phyloP scores from a whole-genome alignment of 345 rosid genomes.

The Luvunga scandens region DNA sequence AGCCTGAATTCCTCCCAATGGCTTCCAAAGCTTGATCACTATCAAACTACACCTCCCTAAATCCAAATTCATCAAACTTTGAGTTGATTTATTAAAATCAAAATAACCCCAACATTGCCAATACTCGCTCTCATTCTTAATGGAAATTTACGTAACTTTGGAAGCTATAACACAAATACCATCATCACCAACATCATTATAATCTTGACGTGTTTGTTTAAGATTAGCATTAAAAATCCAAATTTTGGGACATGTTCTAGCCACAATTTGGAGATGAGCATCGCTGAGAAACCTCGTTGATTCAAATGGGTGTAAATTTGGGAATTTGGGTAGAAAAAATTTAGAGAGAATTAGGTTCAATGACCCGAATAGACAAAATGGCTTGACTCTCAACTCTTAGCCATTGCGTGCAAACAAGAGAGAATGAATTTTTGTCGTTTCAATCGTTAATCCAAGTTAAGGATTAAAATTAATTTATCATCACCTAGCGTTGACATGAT shows the following conservation, averaged over 20 bases:
- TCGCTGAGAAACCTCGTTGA: slow-evolving; percentile 10
- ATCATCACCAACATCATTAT: slow-evolving; percentile 14
- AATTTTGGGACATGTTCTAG: slow-evolving; percentile 30
- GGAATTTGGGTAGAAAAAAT: slow-evolving; percentile 39
- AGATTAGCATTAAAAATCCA: not conserved
- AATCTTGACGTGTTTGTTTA: too few species aligned
- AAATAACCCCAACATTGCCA: slow-evolving; percentile 27
- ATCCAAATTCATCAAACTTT: slow-evolving; percentile 31
- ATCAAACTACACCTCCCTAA: slow-evolving; percentile 26
- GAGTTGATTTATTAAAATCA: slow-evolving; percentile 16
- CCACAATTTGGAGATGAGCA: slow-evolving; percentile 32
- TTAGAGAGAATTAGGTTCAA: slow-evolving; percentile 28
- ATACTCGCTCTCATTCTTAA: slow-evolving; percentile 31
- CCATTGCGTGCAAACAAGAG: slow-evolving; percentile 42
- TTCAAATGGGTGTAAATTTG: slow-evolving; percentile 28
- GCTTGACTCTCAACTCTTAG: slow-evolving; percentile 33
- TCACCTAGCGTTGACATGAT: slow-evolving; percentile 33
- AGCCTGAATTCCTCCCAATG: slow-evolving; percentile 16
- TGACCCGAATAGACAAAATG: slow-evolving; percentile 22
- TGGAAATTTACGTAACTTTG: slow-evolving; percentile 19
- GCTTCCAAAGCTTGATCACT: slow-evolving; percentile 34
- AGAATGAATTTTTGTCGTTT: slow-evolving; percentile 29
- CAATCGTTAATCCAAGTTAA: slow-evolving; percentile 9
- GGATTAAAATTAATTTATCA: slow-evolving; percentile 36
- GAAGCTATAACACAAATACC: slow-evolving; percentile 34